A percentile compares a stretch with the other conserved stretches of the same genome.
Evolutionary conservation across 1,139 yeast species (phyloP).

Genomic region (Kodamaea sp.): DNA sequence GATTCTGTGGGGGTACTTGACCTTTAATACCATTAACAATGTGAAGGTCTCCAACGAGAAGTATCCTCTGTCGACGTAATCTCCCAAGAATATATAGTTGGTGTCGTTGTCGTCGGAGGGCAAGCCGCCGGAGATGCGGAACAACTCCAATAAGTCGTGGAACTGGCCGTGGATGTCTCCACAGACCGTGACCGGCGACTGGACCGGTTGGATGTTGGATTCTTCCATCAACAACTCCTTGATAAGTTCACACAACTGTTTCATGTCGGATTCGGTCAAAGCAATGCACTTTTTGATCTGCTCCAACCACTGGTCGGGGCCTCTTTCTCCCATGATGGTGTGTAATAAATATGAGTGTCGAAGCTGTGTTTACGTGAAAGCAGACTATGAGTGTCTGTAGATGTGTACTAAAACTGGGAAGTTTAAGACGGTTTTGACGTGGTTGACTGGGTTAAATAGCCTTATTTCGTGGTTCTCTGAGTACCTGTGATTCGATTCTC

Average conservation of each 20-base stretch:
- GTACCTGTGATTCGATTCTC: too few species aligned
- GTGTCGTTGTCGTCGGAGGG: conserved; percentile 53
- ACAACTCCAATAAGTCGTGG: conserved; percentile 88
- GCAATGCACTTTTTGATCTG: conserved; percentile 89
- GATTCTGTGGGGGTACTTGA: conserved; percentile 79
- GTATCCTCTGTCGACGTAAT: conserved; percentile 96
- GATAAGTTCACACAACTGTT: conserved; percentile 88
- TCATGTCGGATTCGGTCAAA: conserved; percentile 91
- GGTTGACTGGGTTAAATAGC: too few species aligned
- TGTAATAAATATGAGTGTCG: too few species aligned
- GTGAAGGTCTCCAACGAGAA: conserved; percentile 92
- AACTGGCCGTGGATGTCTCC: conserved; percentile 99
- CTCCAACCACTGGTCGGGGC: conserved; percentile 96
- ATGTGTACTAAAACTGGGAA: too few species aligned
- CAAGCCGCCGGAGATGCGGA: conserved; percentile 91
- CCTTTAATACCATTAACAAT: conserved; percentile 85
- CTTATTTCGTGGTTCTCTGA: too few species aligned
- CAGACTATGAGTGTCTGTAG: too few species aligned
- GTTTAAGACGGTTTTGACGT: too few species aligned
- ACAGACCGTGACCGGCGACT: conserved; percentile 93
- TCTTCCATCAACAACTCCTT: conserved; percentile 33
- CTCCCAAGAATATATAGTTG: conserved; percentile 86
- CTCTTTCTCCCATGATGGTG: conserved; percentile 64
- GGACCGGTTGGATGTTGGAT: conserved; percentile 89
- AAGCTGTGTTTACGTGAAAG: too few species aligned